Evolutionary conservation across 768 basidiomycete genomes (phyloP).

Genomic region (Suillus decipiens): DNA sequence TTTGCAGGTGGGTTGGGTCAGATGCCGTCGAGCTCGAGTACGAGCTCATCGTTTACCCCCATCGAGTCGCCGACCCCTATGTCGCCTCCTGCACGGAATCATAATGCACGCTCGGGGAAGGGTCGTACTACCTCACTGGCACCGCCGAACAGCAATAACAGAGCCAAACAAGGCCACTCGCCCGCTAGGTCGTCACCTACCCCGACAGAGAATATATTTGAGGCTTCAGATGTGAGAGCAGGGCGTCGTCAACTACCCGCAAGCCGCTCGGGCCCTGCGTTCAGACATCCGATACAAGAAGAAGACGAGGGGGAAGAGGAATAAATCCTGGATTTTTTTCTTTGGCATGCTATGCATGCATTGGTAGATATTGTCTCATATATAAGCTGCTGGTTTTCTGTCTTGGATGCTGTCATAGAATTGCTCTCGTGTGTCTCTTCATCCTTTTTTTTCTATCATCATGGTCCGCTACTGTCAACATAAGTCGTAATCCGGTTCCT

Average conservation of each 20-base stretch:
- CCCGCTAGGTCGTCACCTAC: slow-evolving; percentile 61
- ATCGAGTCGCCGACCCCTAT: slow-evolving; percentile 42
- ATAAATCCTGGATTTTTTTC: slow-evolving; percentile 19
- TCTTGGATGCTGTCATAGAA: slow-evolving; percentile 19
- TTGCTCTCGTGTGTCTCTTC: slow-evolving; percentile 11
- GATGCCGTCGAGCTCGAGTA: slow-evolving; percentile 29
- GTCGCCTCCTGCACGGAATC: slow-evolving; percentile 54
- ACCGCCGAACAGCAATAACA: slow-evolving; percentile 29
- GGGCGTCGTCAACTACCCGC: slow-evolving; percentile 71
- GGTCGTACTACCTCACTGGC: slow-evolving; percentile 26
- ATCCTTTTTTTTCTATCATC: slow-evolving; percentile 9
- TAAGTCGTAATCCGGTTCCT: neutral
- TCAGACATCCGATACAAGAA: slow-evolving; percentile 74
- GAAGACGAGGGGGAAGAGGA: slow-evolving; percentile 88
- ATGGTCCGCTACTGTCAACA: slow-evolving; percentile 18
- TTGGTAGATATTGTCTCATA: slow-evolving; percentile 8
- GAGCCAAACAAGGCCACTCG: slow-evolving; percentile 57
- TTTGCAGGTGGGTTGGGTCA: slow-evolving; percentile 85
- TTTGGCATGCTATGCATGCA: neutral
- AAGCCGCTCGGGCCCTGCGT: slow-evolving; percentile 70
- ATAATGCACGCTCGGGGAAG: slow-evolving; percentile 40
- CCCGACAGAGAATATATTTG: slow-evolving; percentile 51
- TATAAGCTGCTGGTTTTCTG: slow-evolving; percentile 13
- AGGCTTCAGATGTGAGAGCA: slow-evolving; percentile 50
- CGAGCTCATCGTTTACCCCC: slow-evolving; percentile 26